These are phyloP conservation scores for Rosa hybrid DNA, from an alignment of 331 rosid species.

Conservation along the genomic window DNA sequence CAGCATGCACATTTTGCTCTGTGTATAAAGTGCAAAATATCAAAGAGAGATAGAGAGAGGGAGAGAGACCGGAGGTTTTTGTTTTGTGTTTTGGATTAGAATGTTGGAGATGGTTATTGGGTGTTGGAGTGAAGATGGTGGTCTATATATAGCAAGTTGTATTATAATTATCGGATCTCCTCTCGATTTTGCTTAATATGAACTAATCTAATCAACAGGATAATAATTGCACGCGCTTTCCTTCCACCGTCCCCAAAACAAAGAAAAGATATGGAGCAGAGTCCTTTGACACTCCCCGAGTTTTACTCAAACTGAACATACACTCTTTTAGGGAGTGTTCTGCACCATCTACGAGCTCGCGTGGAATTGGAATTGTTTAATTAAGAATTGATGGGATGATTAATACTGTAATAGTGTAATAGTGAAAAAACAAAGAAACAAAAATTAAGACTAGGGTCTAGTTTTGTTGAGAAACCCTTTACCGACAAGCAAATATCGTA, in stretches of 20 bases:
- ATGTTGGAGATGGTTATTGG: conserved; percentile 31
- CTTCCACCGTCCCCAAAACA: conserved; percentile 43
- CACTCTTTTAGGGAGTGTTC: conserved; percentile 10
- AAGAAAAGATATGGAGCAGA: conserved; percentile 5
- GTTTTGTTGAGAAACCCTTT: conserved; percentile 14
- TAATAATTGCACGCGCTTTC: conserved; percentile 36
- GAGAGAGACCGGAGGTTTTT: conserved; percentile 18
- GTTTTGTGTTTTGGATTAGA: not conserved
- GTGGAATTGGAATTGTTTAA: conserved; percentile 29
- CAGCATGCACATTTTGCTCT: conserved; percentile 51
- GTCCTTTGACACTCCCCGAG: not conserved
- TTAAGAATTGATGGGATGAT: conserved; percentile 3
- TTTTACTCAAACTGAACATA: not conserved
- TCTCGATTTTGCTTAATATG: conserved; percentile 14
- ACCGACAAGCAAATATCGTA: conserved; percentile 64
- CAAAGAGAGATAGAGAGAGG: conserved; percentile 7
- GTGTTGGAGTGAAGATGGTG: conserved; percentile 32
- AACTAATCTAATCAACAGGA: not conserved
- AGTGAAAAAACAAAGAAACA: conserved; percentile 4
- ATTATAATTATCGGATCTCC: not conserved
- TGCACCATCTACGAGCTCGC: conserved; percentile 34
- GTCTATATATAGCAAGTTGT: conserved; percentile 7
- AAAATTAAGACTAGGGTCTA: conserved; percentile 4
- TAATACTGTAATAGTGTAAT: no score
- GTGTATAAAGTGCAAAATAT: conserved; percentile 3